Evolutionary conservation across 495 filamentous ascomycete species (phyloP).

Genomic region (Neurospora sp.): DNA sequence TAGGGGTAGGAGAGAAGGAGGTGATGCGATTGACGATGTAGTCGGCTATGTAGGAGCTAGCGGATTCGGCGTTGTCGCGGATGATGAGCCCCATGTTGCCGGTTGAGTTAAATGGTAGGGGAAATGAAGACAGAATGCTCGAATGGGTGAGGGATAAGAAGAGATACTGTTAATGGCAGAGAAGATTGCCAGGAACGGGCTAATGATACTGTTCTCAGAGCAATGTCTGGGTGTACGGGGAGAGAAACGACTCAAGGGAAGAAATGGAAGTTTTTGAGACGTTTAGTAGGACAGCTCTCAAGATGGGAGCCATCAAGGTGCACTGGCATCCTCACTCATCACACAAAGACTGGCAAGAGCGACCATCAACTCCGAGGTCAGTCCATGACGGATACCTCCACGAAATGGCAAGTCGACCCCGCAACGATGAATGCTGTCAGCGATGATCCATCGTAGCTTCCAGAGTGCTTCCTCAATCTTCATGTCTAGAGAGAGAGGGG

Average conservation of each 20-base stretch:
- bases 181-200: background rate
- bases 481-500: background rate
- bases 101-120: background rate
- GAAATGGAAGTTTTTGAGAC: background rate
- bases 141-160: background rate
- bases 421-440: background rate
- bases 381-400: background rate
- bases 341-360: background rate
- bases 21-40: constrained; percentile 78
- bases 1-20: constrained; percentile 55
- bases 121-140: background rate
- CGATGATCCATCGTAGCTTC: background rate
- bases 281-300: background rate
- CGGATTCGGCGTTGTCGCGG: constrained; percentile 53
- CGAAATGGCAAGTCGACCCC: background rate
- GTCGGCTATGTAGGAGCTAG: constrained; percentile 67
- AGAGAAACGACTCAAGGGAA: background rate
- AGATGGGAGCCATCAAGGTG: background rate
- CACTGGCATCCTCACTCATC: background rate
- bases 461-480: background rate
- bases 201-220: background rate
- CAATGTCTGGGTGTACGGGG: background rate
- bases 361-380: background rate
- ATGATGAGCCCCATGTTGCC: constrained; percentile 72
- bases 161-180: background rate